Base-by-base conservation (phyloP, 2,329 filamentous ascomycete species). In the Reticulascus tulasneorum region DNA sequence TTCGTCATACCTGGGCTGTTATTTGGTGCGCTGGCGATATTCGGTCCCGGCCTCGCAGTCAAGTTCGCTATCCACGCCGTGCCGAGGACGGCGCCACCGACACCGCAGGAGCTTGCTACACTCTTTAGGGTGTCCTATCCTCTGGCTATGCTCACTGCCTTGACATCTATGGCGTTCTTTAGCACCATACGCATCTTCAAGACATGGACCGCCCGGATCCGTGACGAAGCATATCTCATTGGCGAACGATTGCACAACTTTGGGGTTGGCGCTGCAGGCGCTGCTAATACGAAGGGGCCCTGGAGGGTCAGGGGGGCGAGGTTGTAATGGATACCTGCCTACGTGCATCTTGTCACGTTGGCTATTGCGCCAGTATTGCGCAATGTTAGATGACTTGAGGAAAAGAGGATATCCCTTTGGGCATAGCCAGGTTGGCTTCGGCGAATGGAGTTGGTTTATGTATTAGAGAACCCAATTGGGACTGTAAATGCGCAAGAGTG, bases 241-340 rank as follows among this genome's bases (percentile, higher is more conserved):
- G 93, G 93, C 3, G 91, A 98, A 65, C 70, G 90, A 41, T 63
- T 98, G 53, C 94, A 98, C 64, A 98, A 98, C 59, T 94, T 96
- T 62, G 86, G 88, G 5, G 59, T 60, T 3, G 62, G 58, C 7
- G 57, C 63, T 12, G 60, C 61, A 7, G 62, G 57, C 13, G 56
- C 55, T 13, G 54, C 58, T 11, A 56, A 56, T 37, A 52, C 53
- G 12, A 55, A 54, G 40, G 53, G 52, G 3, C 55, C 57, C 11
- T 66, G 64, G 62, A 60, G 58, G 34, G 54, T 58, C 11, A 53
- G 59, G 26, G 53, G 56, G 23, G 47, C 44, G 23, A 54, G 58
- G 37, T 27, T 59, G 27, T 63, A 29, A 50, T 28, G 21, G 12
- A n/a, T n/a, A n/a, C n/a, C n/a, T n/a, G n/a, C n/a, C n/a, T 9